Base-by-base conservation (phyloP, 495 filamentous ascomycete species). In the Pseudotulostoma volvatum region DNA sequence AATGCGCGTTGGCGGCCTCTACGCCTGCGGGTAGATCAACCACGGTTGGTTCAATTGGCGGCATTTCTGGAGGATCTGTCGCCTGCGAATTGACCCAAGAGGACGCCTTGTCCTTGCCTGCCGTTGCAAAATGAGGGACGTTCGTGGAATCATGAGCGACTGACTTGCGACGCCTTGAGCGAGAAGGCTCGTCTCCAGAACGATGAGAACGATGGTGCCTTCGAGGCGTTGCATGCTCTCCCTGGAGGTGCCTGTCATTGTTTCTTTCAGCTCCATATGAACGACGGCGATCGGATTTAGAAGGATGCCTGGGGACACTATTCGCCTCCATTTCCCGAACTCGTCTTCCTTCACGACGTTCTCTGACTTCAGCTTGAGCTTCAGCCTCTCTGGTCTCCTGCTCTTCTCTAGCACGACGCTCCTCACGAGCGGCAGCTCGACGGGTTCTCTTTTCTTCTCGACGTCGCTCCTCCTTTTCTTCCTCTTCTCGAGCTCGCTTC, bases 31-130 rank as follows among this genome's bases (percentile, higher is more conserved):
- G 64, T 32, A 59, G 54, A 34, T 77, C 73, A 18, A 76, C 42
- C 9, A 77, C 63, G 4, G 70, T 74, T 3, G 58, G 60, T 17
- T 71, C 61, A 14, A 73, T 48, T 14, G 63, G 70, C 4, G 72
- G 73, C n/a, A 71, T 71, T 39, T 70, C 69, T 2, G 73, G 69
- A 2, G 71, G 73, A 9, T 73, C 67, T 8, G 57, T 56, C 25
- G 63, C 58, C 50, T 74, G 64, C 1, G 64, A 67, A 42, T 76
- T 56, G 3, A 77, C 67, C 73, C 73, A 77, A 3, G 68, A 72
- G 1, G 69, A 64, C 33, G 69, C 76, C 49, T 77, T 74, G 37
- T 76, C 68, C 46, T 57, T 58, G 23, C 52, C 52, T 23, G 19
- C 11, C 47, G 34, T 55, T 20, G 55, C 54, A 21, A 35, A 41